These are phyloP conservation scores for Proliferodiscus dingleyae DNA, from an alignment of 2,329 filamentous ascomycete species.

Conservation along the genomic window DNA sequence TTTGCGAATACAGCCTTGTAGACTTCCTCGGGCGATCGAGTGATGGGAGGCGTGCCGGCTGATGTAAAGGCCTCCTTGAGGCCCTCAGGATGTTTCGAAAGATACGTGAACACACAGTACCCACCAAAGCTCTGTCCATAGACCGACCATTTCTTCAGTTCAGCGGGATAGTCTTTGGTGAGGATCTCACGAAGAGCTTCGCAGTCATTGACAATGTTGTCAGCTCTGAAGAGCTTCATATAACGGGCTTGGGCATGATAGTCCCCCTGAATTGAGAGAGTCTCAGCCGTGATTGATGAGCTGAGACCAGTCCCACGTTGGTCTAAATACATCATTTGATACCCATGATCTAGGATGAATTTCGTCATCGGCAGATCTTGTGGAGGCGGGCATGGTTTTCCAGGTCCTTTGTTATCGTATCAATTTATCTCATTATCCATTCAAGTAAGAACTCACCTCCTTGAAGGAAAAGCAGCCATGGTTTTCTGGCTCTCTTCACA, in stretches of 20 bases:
- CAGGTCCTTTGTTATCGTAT: too few relatives aligned
- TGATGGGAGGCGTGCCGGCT: constrained; percentile 76
- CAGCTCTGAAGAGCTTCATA: constrained; percentile 78
- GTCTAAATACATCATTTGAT: constrained; percentile 82
- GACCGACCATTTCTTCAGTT: constrained; percentile 71
- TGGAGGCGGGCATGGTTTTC: constrained; percentile 69
- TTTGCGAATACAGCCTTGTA: constrained; percentile 69
- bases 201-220: constrained; percentile 83
- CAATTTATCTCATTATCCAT: too few relatives aligned
- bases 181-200: constrained; percentile 78
- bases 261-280: constrained; percentile 60
- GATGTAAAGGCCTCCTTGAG: constrained; percentile 79
- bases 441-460: too few relatives aligned
- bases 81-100: constrained; percentile 74
- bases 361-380: constrained; percentile 68
- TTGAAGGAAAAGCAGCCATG: constrained; percentile 69
- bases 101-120: constrained; percentile 78
- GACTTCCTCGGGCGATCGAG: constrained; percentile 66
- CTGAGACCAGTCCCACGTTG: constrained; percentile 86
- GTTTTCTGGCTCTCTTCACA: constrained; percentile 44
- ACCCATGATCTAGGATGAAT: constrained; percentile 69
- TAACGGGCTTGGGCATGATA: constrained; percentile 69
- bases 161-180: constrained; percentile 61
- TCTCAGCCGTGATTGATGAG: constrained; percentile 70
- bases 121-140: constrained; percentile 92